phyloP scores from a whole-genome alignment of 2,329 filamentous ascomycete genomes.

The Rasamsonia emersonii region DNA sequence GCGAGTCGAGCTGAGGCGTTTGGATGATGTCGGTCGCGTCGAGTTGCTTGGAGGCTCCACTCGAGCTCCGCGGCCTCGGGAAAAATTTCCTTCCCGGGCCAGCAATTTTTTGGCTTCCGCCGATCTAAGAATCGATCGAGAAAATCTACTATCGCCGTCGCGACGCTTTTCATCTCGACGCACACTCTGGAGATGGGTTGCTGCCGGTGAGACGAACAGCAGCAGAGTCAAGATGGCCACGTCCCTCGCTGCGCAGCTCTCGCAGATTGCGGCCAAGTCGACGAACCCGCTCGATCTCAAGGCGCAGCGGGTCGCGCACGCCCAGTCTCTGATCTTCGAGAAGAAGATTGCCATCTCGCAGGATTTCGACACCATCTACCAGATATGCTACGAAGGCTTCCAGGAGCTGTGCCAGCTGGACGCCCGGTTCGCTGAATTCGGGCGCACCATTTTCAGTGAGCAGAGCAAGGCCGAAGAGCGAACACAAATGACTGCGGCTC shows the following conservation, averaged over 20 bases:
- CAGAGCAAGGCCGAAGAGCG: slow-evolving; percentile 87
- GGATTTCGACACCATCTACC: slow-evolving; percentile 81
- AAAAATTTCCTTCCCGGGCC: slow-evolving; percentile 17
- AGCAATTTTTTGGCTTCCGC: slow-evolving; percentile 14
- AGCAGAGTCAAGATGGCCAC: slow-evolving; percentile 56
- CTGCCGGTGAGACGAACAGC: slow-evolving; percentile 1
- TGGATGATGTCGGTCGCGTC: slow-evolving; percentile 8
- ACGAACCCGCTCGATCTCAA: slow-evolving; percentile 88
- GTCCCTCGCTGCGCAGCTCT: slow-evolving; percentile 85
- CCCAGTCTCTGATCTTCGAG: slow-evolving; percentile 92
- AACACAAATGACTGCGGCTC: slow-evolving; percentile 67
- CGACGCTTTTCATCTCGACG: slow-evolving; percentile 1
- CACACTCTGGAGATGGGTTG: slow-evolving; percentile 6
- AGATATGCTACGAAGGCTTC: slow-evolving; percentile 81
- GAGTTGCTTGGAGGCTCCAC: slow-evolving; percentile 10
- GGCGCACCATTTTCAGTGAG: slow-evolving; percentile 77
- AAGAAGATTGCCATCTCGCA: slow-evolving; percentile 74
- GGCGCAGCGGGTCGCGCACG: slow-evolving; percentile 83
- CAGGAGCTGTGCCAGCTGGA: slow-evolving; percentile 87
- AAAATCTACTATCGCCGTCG: slow-evolving; percentile 1
- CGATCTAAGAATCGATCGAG: slow-evolving; percentile 1
- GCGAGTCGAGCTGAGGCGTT: background rate
- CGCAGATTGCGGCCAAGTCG: slow-evolving; percentile 81
- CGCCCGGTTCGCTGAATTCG: slow-evolving; percentile 64
- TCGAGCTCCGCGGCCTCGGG: slow-evolving; percentile 11